Evolutionary conservation across 768 basidiomycete genomes (phyloP).

Genomic region (Kwoniella sp.): DNA sequence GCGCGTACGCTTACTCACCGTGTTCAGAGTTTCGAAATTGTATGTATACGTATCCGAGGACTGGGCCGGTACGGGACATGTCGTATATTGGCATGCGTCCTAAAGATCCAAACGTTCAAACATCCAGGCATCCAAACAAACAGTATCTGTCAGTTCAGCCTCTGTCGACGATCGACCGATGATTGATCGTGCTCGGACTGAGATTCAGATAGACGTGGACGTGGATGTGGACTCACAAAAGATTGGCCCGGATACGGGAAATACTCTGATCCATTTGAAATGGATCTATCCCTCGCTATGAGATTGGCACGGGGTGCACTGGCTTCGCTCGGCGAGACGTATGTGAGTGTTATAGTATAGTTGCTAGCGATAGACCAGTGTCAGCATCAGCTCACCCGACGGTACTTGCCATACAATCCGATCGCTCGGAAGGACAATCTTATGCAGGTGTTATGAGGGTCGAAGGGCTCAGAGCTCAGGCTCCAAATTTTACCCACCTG

Average conservation of each 20-base stretch:
- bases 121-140: too few species aligned
- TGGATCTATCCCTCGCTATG: slow-evolving; percentile 21
- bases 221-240: slow-evolving; percentile 21
- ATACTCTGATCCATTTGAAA: slow-evolving; percentile 10
- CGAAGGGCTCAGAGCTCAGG: too few species aligned
- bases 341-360: slow-evolving; percentile 41
- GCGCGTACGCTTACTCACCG: too few species aligned
- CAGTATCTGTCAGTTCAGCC: too few species aligned
- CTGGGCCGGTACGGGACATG: slow-evolving; percentile 22
- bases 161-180: too few species aligned
- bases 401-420: too few species aligned
- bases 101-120: background rate
- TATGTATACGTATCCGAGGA: slow-evolving; percentile 17
- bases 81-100: slow-evolving; percentile 31
- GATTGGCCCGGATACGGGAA: slow-evolving; percentile 39
- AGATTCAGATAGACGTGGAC: too few species aligned
- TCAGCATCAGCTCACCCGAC: too few species aligned
- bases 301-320: slow-evolving; percentile 29
- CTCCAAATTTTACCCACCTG: slow-evolving; percentile 18
- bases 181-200: too few species aligned
- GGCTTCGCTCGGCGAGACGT: slow-evolving; percentile 22
- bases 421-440: too few species aligned
- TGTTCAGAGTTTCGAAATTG: slow-evolving; percentile 20
- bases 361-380: slow-evolving; percentile 30
- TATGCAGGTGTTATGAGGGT: too few species aligned